Evolutionary conservation across 345 rosid species (phyloP), one percentile per base, ranked within the genome.

Genomic region (Iberis pinnata): DNA sequence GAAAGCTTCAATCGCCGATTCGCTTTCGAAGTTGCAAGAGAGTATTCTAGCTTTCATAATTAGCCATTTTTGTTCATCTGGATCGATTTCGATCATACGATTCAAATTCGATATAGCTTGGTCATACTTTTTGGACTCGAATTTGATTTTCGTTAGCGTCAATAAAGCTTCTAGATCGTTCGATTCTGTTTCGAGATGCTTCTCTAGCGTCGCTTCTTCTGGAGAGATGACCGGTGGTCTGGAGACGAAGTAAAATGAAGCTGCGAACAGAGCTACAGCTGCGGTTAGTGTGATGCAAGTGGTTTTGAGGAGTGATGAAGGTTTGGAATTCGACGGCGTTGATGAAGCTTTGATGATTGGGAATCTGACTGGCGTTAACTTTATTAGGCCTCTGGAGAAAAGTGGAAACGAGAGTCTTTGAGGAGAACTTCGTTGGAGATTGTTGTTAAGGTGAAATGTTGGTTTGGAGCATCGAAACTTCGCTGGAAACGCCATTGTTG

Each of bases 51-150:
- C 79, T 61, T 76, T 84, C 35, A 88, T 66, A 65, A 76, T 29
- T 5, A 75, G 73, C 94, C 88, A 84, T 45, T 84, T 83, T 2
- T 35, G 50, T 37, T 82, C 90, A 1, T 73, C 39, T 0, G 96
- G 94, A 37, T 88, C 84, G 24, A 84, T 66, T 49, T 73, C 74
- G 14, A 84, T 84, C 63, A 84, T 48, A 17, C 85, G 82, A 64
- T 76, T 73, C 29, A 88, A 53, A 26, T 66, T 66, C 17, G 69
- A 70, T 8, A 80, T 55, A 29, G 89, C 82, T 10, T 76, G 75
- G 0, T 15, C 66, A 31, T 74, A 66, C 65, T 82, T 82, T 22
- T 61, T 61, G 10, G 73, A 49, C 49, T 79, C 78, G 74, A 82
- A 73, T 57, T 64, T 79, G 9, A 66, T 70, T 68, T 82, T 82